Percentiles rank a stretch among this genome's conserved stretches.
Evolutionary conservation across 192 early-diverging fungal genomes (phyloP).

Genomic region (Rhizoclosmatium sp.): DNA sequence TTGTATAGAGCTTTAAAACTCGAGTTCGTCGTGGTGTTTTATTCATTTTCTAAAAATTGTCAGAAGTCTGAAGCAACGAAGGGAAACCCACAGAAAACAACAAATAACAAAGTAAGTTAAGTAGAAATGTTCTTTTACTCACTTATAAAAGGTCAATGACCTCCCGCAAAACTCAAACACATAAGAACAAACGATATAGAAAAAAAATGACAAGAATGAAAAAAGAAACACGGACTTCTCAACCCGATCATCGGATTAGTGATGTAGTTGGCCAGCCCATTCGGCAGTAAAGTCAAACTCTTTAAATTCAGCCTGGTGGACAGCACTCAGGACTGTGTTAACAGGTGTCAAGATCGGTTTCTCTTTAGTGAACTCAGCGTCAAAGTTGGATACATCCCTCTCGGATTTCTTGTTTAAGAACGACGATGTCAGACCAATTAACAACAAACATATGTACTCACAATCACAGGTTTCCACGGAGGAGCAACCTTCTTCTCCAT

Average conservation of each 20-base stretch:
- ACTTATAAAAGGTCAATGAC: neutral
- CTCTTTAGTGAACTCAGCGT: conserved; percentile 91
- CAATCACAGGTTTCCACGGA: conserved; percentile 89
- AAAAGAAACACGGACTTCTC: neutral
- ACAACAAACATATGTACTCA: conserved; percentile 48
- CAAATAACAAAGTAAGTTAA: neutral
- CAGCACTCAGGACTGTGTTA: conserved; percentile 73
- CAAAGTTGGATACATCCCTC: conserved; percentile 97
- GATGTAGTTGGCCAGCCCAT: conserved; percentile 63
- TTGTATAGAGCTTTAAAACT: neutral
- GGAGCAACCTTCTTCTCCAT: conserved; percentile 85
- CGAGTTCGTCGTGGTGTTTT: neutral
- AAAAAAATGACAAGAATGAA: neutral
- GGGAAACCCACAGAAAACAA: neutral
- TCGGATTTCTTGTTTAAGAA: conserved; percentile 51
- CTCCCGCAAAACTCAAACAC: neutral
- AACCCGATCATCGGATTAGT: too few relatives aligned
- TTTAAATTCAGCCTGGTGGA: conserved; percentile 89
- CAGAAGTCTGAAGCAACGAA: neutral
- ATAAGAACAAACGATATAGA: neutral
- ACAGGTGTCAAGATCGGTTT: conserved; percentile 90
- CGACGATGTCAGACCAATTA: neutral
- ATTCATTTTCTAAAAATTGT: conserved; percentile 31
- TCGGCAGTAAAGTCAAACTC: conserved; percentile 92
- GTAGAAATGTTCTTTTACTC: neutral